Percentiles rank a stretch among this genome's conserved stretches.
Conservation (phyloP, 2,329 filamentous ascomycete species). For the Ophiosphaerella herpotricha region DNA sequence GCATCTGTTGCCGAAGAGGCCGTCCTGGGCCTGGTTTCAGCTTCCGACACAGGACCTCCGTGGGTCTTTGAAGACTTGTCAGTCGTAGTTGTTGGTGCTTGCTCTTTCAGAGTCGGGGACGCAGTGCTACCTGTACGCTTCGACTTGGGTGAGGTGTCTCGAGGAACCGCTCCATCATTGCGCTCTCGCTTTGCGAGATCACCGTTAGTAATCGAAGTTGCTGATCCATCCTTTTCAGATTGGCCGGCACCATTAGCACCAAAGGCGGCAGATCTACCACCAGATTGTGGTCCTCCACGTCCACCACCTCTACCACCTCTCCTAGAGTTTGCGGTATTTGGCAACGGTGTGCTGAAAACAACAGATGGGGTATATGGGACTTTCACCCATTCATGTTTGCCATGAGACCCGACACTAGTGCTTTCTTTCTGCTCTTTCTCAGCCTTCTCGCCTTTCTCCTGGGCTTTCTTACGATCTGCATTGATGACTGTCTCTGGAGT, state of each 20-base stretch:
- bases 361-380: constrained; percentile 83
- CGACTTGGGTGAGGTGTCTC: constrained; percentile 39
- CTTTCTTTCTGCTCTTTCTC: constrained; percentile 66
- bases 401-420: constrained; percentile 44
- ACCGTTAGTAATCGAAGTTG: constrained; percentile 27
- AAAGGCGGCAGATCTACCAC: constrained; percentile 53
- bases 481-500: constrained; percentile 80
- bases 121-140: constrained; percentile 43
- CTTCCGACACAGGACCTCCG: constrained; percentile 22
- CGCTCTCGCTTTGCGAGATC: constrained; percentile 43
- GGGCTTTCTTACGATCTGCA: constrained; percentile 74
- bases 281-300: constrained; percentile 61
- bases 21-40: constrained; percentile 28
- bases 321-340: constrained; percentile 48
- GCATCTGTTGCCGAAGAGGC: constrained; percentile 21
- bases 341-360: constrained; percentile 82
- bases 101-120: constrained; percentile 36
- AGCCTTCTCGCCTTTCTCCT: constrained; percentile 70
- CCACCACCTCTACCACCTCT: constrained; percentile 55
- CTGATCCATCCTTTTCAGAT: constrained; percentile 43
- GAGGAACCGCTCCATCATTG: constrained; percentile 25
- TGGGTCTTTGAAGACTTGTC: constrained; percentile 31
- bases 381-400: constrained; percentile 84
- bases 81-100: constrained; percentile 22
- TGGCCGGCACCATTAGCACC: constrained; percentile 44